Evolutionary conservation across 2,329 filamentous ascomycete genomes (phyloP).

Genomic region (Ilyonectria destructans): DNA sequence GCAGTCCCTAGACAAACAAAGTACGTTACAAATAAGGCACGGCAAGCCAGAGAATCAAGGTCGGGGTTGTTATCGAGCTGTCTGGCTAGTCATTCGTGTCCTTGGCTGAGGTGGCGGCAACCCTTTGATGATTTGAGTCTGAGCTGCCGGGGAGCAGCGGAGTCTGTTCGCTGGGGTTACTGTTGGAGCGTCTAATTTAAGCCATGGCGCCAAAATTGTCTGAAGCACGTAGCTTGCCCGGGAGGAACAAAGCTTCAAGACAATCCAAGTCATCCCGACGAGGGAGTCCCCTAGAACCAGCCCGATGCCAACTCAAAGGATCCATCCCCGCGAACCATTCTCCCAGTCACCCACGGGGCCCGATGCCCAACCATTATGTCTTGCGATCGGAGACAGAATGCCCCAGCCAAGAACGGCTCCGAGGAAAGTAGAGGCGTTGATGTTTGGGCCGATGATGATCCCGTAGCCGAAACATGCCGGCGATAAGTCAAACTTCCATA

Average conservation of each 20-base stretch:
- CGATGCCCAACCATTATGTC: constrained; percentile 85
- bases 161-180: not conserved
- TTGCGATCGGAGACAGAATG: constrained; percentile 86
- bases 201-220: no score
- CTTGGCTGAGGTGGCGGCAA: no score
- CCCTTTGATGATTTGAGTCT: no score
- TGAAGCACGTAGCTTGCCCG: not conserved
- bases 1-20: not conserved
- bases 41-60: not conserved
- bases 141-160: not conserved
- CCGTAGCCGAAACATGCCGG: constrained; percentile 93
- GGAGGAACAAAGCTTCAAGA: not conserved
- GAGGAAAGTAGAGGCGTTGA: constrained; percentile 90
- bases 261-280: constrained; percentile 5
- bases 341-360: constrained; percentile 88
- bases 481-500: constrained; percentile 92
- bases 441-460: constrained; percentile 93
- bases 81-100: constrained; percentile 4
- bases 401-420: constrained; percentile 90
- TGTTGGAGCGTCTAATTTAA: no score
- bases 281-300: constrained; percentile 5
- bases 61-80: not conserved
- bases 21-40: not conserved
- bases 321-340: constrained; percentile 93
- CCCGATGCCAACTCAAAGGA: constrained; percentile 79